A percentile compares a stretch with the other conserved stretches of the same genome.
These are phyloP conservation scores for Claviceps humidiphila DNA, from an alignment of 2,329 filamentous ascomycete species.

Conservation along the genomic window DNA sequence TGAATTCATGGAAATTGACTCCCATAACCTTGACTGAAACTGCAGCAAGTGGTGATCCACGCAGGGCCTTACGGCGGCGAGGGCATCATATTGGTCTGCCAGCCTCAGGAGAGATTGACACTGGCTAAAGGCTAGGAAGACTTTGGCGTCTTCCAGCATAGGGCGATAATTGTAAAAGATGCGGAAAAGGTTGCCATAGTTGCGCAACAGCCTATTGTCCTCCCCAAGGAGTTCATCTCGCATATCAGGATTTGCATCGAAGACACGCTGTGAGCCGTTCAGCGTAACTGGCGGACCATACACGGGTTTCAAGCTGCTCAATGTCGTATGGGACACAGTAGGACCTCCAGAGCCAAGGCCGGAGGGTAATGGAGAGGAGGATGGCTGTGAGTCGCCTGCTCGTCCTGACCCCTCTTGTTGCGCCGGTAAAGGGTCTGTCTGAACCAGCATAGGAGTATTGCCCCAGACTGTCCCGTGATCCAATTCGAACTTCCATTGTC, in stretches of 20 bases:
- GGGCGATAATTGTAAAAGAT: conserved; percentile 93
- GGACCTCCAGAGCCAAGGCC: conserved; percentile 20
- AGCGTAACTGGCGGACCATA: conserved; percentile 26
- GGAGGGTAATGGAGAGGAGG: conserved; percentile 18
- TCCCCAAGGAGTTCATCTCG: no score
- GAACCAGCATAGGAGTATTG: conserved; percentile 78
- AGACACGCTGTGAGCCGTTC: conserved; percentile 28
- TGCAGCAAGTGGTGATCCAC: conserved; percentile 89
- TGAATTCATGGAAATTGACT: conserved; percentile 92
- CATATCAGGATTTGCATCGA: conserved; percentile 26
- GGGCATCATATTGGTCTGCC: conserved; percentile 93
- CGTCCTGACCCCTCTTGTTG: background rate
- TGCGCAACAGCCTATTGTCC: conserved; percentile 65
- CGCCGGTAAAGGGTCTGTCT: conserved; percentile 43
- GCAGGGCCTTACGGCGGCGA: conserved; percentile 74
- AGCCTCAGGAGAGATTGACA: conserved; percentile 80
- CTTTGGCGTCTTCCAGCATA: conserved; percentile 68
- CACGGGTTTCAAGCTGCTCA: conserved; percentile 10
- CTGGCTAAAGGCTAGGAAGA: conserved; percentile 83
- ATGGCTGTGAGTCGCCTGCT: conserved; percentile 5
- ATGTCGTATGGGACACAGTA: conserved; percentile 5
- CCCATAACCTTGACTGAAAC: conserved; percentile 84
- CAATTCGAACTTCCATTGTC: conserved; percentile 76
- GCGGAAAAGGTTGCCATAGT: conserved; percentile 92
- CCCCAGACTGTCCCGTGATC: conserved; percentile 60